A percentile compares a stretch with the other conserved stretches of the same genome.
Evolutionary conservation across 345 rosid genomes (phyloP).

Genomic region (Eucalyptus tenuipes): DNA sequence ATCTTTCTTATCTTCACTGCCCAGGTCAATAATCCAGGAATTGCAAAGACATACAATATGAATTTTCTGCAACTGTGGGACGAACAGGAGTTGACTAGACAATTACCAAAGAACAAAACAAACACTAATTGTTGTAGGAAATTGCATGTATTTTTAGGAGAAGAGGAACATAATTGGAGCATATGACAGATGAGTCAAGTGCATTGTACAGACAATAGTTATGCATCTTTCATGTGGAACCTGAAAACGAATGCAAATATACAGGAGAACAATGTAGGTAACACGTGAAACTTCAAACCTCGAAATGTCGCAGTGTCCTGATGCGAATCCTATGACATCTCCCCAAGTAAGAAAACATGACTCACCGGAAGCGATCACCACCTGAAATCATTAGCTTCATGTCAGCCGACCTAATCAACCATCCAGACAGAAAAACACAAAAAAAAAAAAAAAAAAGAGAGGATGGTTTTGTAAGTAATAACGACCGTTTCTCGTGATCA

Average conservation of each 20-base stretch:
- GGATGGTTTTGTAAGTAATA: not conserved
- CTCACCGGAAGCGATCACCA: not conserved
- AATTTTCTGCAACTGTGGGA: not conserved
- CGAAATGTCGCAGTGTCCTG: not conserved
- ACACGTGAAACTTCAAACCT: not conserved
- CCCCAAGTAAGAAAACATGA: not conserved
- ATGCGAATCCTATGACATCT: not conserved
- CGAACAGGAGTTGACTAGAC: not conserved
- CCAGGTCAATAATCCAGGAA: not conserved
- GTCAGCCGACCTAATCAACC: not conserved
- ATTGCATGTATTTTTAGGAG: not conserved
- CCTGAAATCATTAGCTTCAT: not conserved
- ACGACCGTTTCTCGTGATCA: not conserved
- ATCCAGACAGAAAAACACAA: not conserved
- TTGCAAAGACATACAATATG: not conserved
- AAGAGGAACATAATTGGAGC: not conserved
- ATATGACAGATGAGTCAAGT: not conserved
- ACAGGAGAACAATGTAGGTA: not conserved
- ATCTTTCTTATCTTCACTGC: not conserved
- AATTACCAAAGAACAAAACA: not conserved
- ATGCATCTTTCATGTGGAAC: not conserved
- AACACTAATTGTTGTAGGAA: not conserved
- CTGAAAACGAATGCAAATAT: not conserved
- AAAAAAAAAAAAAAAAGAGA: not conserved
- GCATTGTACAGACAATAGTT: not conserved